A percentile compares a stretch with the other conserved stretches of the same genome.
These are phyloP conservation scores for Sisymbrium altissimum DNA, from an alignment of 345 rosid species.

Conservation along the genomic window DNA sequence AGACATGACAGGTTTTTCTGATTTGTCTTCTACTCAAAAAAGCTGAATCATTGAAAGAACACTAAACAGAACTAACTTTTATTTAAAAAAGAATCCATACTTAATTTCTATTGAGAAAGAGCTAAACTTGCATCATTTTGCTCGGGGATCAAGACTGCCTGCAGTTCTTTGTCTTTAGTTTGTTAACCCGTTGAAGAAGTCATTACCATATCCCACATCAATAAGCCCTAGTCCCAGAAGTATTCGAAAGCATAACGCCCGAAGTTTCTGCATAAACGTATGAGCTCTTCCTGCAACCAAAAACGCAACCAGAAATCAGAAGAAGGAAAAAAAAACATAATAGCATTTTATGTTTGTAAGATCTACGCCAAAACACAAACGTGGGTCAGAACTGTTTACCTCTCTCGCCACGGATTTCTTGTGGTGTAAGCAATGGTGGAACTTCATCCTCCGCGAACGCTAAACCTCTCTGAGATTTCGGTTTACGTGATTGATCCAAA, in stretches of 20 bases:
- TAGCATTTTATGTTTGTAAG: not conserved
- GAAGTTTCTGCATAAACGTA: conserved; percentile 36
- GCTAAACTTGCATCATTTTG: conserved; percentile 10
- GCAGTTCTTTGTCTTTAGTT: conserved; percentile 7
- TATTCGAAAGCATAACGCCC: conserved; percentile 36
- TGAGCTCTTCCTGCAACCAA: conserved; percentile 39
- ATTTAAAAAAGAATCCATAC: not conserved
- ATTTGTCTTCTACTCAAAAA: not conserved
- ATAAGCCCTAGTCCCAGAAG: conserved; percentile 61
- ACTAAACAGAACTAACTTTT: not conserved
- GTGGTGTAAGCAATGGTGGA: conserved; percentile 11
- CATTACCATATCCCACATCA: conserved; percentile 52
- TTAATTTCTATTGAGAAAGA: not conserved
- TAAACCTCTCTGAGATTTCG: conserved; percentile 40
- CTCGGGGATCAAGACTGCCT: not conserved
- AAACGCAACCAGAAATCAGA: not conserved
- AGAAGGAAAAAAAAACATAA: not conserved
- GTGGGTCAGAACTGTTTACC: conserved; percentile 38
- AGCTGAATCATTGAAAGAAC: not conserved
- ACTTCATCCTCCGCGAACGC: conserved; percentile 17
- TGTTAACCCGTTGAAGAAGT: conserved; percentile 63
- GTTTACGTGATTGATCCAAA: conserved; percentile 25
- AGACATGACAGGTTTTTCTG: conserved; percentile 3
- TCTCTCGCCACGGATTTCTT: conserved; percentile 27
- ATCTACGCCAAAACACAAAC: not conserved